phyloP scores from a whole-genome alignment of 768 basidiomycete genomes.

The Boletus rufocinnamomeus region DNA sequence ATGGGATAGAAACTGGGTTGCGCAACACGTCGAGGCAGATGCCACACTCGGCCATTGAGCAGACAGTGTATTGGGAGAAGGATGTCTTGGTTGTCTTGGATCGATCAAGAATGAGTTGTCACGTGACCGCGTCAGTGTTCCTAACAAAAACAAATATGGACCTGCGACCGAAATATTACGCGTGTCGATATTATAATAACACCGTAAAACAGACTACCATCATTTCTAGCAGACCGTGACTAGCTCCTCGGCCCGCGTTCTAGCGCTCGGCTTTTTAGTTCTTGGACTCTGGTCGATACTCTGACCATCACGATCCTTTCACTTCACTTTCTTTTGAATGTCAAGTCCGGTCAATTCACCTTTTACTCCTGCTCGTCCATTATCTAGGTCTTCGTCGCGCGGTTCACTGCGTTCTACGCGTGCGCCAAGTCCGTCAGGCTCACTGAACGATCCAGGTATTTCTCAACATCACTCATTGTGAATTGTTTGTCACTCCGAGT shows the following conservation, averaged over 20 bases:
- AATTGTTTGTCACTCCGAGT: constrained; percentile 25
- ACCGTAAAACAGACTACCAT: neutral
- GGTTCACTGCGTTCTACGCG: constrained; percentile 48
- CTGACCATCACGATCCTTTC: constrained; percentile 31
- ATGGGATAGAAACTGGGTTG: constrained; percentile 60
- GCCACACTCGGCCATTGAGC: constrained; percentile 54
- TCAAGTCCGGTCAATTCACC: constrained; percentile 38
- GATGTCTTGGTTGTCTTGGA: neutral
- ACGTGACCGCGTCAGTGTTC: constrained; percentile 31
- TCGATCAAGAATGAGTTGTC: neutral
- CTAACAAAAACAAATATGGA: constrained; percentile 29
- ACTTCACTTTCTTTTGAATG: constrained; percentile 31
- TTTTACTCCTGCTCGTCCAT: constrained; percentile 37
- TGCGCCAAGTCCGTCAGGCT: constrained; percentile 55
- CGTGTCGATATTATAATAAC: constrained; percentile 12
- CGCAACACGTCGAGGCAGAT: constrained; percentile 61
- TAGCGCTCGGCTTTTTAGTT: constrained; percentile 4
- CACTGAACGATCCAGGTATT: constrained; percentile 69
- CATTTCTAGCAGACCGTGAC: constrained; percentile 14
- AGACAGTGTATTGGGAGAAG: neutral
- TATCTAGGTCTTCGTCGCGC: constrained; percentile 52
- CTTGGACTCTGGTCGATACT: constrained; percentile 20
- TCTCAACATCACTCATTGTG: constrained; percentile 25
- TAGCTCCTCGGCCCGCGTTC: constrained; percentile 8
- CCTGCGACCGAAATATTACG: neutral